phyloP scores from a whole-genome alignment of 1,284 basidiomycete genomes.

The Cutaneotrichosporon arboriforme region DNA sequence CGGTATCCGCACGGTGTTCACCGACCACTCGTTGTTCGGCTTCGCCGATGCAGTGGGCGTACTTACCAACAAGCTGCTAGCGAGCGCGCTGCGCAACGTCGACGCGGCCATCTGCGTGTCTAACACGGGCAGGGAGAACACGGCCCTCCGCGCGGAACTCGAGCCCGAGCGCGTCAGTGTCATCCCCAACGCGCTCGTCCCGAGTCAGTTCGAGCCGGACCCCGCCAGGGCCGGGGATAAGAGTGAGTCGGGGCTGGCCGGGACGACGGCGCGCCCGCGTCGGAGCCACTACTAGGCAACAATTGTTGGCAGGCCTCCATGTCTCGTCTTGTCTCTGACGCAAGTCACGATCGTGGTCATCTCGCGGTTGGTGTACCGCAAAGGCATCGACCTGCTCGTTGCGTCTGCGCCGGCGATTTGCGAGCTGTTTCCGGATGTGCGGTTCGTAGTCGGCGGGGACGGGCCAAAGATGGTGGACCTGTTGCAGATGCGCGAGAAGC shows the following conservation, averaged over 20 bases:
- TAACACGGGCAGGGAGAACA: slow-evolving; percentile 96
- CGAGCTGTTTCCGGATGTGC: slow-evolving; percentile 70
- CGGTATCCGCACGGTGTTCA: slow-evolving; percentile 73
- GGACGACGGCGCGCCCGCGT: neutral
- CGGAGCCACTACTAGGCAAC: too few relatives aligned
- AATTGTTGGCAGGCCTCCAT: too few relatives aligned
- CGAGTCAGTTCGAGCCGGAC: slow-evolving; percentile 74
- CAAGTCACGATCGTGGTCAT: slow-evolving; percentile 88
- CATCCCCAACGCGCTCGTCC: slow-evolving; percentile 90
- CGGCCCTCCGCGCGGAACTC: slow-evolving; percentile 76
- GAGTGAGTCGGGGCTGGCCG: slow-evolving; percentile 53
- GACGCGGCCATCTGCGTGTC: slow-evolving; percentile 94
- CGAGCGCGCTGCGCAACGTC: slow-evolving; percentile 77
- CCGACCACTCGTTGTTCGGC: slow-evolving; percentile 93
- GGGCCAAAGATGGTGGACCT: slow-evolving; percentile 94
- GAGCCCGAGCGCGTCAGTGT: slow-evolving; percentile 71
- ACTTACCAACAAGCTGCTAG: slow-evolving; percentile 90
- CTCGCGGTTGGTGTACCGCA: slow-evolving; percentile 93
- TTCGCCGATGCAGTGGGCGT: slow-evolving; percentile 95
- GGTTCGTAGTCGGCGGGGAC: slow-evolving; percentile 86
- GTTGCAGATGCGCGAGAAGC: slow-evolving; percentile 90
- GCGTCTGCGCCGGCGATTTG: slow-evolving; percentile 88
- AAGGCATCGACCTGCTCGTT: slow-evolving; percentile 92
- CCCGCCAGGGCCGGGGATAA: slow-evolving; percentile 52
- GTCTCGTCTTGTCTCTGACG: neutral